Evolutionary conservation across 2,329 filamentous ascomycete genomes (phyloP), one percentile per base, ranked within the genome.

Genomic region (Ophiocordyceps sinensis): DNA sequence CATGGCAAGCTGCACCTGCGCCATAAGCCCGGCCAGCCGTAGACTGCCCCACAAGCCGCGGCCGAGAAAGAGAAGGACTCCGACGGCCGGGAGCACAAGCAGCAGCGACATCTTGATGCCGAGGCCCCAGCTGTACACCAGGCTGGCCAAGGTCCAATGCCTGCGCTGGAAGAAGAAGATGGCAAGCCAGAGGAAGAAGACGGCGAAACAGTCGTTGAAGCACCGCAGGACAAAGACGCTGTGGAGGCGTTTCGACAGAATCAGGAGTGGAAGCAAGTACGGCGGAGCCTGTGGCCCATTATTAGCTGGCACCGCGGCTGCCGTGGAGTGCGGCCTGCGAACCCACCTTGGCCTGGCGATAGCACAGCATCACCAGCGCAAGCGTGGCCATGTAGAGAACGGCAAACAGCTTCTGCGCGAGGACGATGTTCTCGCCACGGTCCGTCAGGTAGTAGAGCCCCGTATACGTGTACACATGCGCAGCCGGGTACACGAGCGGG

Each of bases 61-160:
- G 13, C 77, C 82, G 40, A 93, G 75, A 45, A 93, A 76, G 30
- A 93, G 68, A 29, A 94, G 65, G 9, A 86, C 60, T 1, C 76
- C 86, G 40, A 96, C 71, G 1, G 85, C 87, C 1, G 91, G 91
- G 35, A 93, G 72, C 8, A 79, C 75, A 34, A 98, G 70, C 35
- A 98, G 69, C 38, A 95, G 60, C 13, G 84, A 85, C 91, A 98
- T 98, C 65, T 98, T 98, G 51, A 91, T 77, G n/a, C 85, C 87
- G 12, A 98, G 63, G 1, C 86, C 89, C 53, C 78, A 71, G 39
- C 80, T 82, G 65, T 84, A 96, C 39, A 77, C 65, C 14, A 86
- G 57, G 39, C 77, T 79, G 7, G 80, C 91, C 1, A 81, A 52
- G 23, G 78, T 78, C 83, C 85, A 95, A 43, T 71, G 66, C 28